Evolutionary conservation across 169 alveolate species (phyloP).

Genomic region (Neospora caninum): DNA sequence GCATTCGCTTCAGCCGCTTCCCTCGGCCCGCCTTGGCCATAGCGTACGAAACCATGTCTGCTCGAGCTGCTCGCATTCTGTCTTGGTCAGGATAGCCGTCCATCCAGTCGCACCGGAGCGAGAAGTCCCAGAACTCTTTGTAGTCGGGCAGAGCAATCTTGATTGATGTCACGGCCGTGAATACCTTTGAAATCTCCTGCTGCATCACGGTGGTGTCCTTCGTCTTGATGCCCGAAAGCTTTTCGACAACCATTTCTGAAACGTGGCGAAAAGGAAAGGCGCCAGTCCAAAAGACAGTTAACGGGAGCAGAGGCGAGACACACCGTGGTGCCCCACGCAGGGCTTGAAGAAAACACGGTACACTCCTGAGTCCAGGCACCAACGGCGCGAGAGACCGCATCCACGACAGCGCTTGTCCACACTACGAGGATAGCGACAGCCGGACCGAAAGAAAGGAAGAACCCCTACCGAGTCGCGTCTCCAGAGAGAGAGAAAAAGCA

Average conservation of each 20-base stretch:
- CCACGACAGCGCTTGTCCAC: too few relatives aligned
- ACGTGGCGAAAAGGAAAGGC: neutral
- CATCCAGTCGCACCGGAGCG: conserved; percentile 38
- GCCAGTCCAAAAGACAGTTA: too few relatives aligned
- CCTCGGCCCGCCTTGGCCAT: neutral
- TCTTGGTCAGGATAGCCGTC: neutral
- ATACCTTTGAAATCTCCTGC: neutral
- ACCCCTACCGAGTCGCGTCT: too few relatives aligned
- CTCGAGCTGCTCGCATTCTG: neutral
- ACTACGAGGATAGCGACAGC: too few relatives aligned
- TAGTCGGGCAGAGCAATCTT: neutral
- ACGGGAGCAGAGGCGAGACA: too few relatives aligned
- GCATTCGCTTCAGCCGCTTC: neutral
- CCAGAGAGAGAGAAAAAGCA: too few relatives aligned
- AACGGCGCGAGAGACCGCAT: too few relatives aligned
- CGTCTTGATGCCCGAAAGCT: neutral
- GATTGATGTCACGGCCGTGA: neutral
- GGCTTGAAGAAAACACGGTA: too few relatives aligned
- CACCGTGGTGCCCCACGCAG: too few relatives aligned
- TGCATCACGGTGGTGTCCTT: neutral
- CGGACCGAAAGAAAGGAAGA: too few relatives aligned
- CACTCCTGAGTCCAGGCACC: too few relatives aligned
- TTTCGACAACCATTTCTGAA: conserved; percentile 14
- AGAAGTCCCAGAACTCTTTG: neutral
- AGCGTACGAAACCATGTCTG: neutral